phyloP scores from a whole-genome alignment of 768 basidiomycete species.

The Paxillus ammoniavirescens region DNA sequence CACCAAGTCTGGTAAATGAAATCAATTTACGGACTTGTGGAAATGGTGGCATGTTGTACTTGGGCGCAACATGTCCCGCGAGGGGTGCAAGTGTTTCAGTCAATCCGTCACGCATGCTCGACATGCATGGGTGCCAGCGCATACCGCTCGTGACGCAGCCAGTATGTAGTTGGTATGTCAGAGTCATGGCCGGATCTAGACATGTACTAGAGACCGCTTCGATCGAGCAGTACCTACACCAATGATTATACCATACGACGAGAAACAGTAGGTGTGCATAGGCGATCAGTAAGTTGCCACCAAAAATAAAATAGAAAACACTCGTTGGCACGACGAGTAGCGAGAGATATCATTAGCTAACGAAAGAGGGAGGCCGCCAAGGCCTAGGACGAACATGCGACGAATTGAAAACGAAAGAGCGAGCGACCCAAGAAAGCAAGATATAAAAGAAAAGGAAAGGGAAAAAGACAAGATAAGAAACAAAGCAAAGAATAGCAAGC shows the following conservation, averaged over 20 bases:
- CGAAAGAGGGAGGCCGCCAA: background rate
- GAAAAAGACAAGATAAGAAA: background rate
- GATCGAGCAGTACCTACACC: slow-evolving; percentile 7
- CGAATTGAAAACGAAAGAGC: slow-evolving; percentile 5
- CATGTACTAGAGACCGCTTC: slow-evolving; percentile 9
- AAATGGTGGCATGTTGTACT: too few species aligned
- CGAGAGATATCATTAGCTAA: slow-evolving; percentile 12
- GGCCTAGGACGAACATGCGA: background rate
- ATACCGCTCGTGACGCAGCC: too few species aligned
- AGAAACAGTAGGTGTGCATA: background rate
- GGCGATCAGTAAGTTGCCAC: background rate
- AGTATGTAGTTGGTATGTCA: background rate
- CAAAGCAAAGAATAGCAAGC: slow-evolving; percentile 10
- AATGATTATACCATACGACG: background rate
- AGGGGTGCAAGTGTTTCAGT: too few species aligned
- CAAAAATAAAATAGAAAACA: background rate
- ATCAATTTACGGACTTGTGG: too few species aligned
- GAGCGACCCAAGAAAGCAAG: slow-evolving; percentile 14
- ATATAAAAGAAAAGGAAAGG: background rate
- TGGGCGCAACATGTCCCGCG: too few species aligned
- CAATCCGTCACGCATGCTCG: too few species aligned
- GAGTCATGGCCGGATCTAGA: slow-evolving; percentile 3
- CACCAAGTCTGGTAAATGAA: background rate
- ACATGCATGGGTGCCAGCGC: too few species aligned
- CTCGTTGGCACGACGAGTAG: background rate